A percentile compares a stretch with the other conserved stretches of the same genome.
These are phyloP conservation scores for Onygenales sp. DNA, from an alignment of 2,329 filamentous ascomycete genomes.

Conservation along the genomic window DNA sequence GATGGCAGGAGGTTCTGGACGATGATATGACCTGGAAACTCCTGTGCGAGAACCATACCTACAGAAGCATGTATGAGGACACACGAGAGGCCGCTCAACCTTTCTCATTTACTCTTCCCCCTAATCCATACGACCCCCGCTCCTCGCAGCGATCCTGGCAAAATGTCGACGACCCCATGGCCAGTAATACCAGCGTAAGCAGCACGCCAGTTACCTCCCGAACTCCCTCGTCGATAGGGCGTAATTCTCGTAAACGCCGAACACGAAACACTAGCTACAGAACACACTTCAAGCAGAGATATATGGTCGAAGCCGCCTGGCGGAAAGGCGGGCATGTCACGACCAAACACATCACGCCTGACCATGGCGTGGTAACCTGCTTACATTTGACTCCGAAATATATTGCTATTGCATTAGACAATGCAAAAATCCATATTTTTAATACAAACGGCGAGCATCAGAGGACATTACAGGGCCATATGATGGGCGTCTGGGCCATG, in stretches of 20 bases:
- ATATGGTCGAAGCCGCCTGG: conserved; percentile 96
- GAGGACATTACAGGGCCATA: conserved; percentile 83
- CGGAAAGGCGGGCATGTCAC: conserved; percentile 79
- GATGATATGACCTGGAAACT: conserved; percentile 99
- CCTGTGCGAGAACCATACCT: conserved; percentile 91
- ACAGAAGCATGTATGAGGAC: conserved; percentile 49
- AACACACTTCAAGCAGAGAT: conserved; percentile 94
- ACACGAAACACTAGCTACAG: conserved; percentile 74
- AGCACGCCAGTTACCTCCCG: neutral
- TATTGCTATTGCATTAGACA: conserved; percentile 94
- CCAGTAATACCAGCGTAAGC: neutral
- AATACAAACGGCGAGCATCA: conserved; percentile 82
- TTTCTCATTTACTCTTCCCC: conserved; percentile 13
- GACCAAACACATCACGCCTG: conserved; percentile 82
- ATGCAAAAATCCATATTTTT: conserved; percentile 97
- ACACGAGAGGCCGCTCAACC: conserved; percentile 27
- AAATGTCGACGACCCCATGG: neutral
- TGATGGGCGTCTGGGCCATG: conserved; percentile 99
- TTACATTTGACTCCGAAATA: conserved; percentile 90
- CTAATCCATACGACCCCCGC: neutral
- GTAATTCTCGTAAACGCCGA: conserved; percentile 34
- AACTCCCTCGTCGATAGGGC: neutral
- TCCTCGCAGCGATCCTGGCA: neutral
- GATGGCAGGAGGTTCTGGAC: conserved; percentile 86
- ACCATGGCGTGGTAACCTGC: conserved; percentile 94